Evolutionary conservation across 352 stramenopile genomes (phyloP).

Genomic region (Phytophthora aleatoria): DNA sequence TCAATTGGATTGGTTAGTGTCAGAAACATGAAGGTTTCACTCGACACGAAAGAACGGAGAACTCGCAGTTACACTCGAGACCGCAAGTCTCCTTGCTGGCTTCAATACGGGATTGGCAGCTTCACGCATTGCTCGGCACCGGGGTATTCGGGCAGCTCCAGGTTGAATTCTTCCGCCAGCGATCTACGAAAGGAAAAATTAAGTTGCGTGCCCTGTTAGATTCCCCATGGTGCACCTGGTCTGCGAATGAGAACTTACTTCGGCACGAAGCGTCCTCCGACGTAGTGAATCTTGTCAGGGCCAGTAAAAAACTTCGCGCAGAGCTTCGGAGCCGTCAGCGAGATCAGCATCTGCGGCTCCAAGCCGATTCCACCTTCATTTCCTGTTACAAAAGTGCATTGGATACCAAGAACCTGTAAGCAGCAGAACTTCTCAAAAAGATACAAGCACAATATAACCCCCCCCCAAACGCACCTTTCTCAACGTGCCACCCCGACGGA

Average conservation of each 20-base stretch:
- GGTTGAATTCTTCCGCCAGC: conserved; percentile 62
- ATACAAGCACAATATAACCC: background rate
- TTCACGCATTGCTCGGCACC: conserved; percentile 70
- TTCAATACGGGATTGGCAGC: conserved; percentile 44
- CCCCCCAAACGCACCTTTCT: conserved; percentile 59
- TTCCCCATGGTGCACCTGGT: background rate
- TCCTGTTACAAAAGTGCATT: conserved; percentile 30
- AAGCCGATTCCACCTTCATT: conserved; percentile 82
- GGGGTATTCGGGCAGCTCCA: conserved; percentile 67
- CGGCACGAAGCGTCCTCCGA: conserved; percentile 96
- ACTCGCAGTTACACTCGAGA: conserved; percentile 9
- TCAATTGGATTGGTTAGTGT: background rate
- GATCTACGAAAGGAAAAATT: conserved; percentile 31
- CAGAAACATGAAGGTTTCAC: background rate
- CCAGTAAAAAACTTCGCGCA: conserved; percentile 91
- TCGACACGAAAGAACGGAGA: conserved; percentile 3
- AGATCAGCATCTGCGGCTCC: conserved; percentile 94
- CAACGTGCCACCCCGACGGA: conserved; percentile 98
- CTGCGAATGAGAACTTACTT: conserved; percentile 51
- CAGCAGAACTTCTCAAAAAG: background rate
- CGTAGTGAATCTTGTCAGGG: conserved; percentile 88
- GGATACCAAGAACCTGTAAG: background rate
- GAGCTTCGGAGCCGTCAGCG: conserved; percentile 97
- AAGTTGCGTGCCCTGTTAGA: background rate
- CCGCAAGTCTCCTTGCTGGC: conserved; percentile 13